phyloP scores from a whole-genome alignment of 257 asterid species.

The Dorcoceras hygrometricum region DNA sequence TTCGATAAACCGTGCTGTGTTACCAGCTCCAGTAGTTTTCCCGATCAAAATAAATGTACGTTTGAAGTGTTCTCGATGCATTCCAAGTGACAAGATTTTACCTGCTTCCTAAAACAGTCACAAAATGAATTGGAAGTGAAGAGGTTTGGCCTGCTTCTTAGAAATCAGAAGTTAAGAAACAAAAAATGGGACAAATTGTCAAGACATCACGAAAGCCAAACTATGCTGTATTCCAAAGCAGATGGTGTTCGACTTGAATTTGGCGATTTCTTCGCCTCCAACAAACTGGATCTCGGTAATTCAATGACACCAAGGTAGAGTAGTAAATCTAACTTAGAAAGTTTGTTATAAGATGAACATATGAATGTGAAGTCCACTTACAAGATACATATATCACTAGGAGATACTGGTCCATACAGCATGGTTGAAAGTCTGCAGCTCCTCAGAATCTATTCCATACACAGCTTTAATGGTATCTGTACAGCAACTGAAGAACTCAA shows the following conservation, averaged over 20 bases:
- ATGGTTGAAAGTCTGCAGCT: slow-evolving; percentile 60
- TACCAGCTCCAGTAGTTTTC: no score
- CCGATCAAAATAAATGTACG: no score
- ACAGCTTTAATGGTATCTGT: slow-evolving; percentile 80
- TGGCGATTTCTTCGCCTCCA: not conserved
- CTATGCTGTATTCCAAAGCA: not conserved
- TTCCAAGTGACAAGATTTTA: no score
- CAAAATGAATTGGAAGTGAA: not conserved
- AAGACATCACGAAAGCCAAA: not conserved
- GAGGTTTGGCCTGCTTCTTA: not conserved
- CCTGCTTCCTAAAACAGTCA: no score
- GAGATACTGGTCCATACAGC: slow-evolving; percentile 50
- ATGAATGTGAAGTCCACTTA: slow-evolving; percentile 16
- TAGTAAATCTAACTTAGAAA: not conserved
- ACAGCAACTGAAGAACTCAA: slow-evolving; percentile 60
- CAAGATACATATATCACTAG: slow-evolving; percentile 28
- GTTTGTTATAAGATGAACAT: not conserved
- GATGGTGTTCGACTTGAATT: not conserved
- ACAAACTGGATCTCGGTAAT: not conserved
- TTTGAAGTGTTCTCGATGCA: no score
- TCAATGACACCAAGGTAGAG: not conserved
- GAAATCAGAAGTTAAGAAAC: not conserved
- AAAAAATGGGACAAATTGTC: not conserved
- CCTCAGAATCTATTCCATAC: slow-evolving; percentile 60
- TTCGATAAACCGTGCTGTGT: no score